Evolutionary conservation across 805 yeast species (phyloP).

Genomic region (Metschnikowia lunata): DNA sequence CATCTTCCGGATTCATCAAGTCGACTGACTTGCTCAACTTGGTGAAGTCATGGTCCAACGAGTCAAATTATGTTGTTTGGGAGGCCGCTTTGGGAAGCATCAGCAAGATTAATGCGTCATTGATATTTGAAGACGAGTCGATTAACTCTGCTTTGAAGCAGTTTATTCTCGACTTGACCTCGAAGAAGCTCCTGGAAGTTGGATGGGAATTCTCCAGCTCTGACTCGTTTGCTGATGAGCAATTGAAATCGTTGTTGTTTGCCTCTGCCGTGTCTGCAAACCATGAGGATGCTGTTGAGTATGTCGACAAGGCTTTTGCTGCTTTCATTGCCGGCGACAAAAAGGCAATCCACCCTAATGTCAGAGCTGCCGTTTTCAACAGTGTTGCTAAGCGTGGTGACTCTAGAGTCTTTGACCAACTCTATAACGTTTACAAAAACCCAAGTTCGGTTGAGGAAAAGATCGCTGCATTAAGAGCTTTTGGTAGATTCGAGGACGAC

Average conservation of each 20-base stretch:
- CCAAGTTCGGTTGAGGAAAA: slow-evolving; percentile 65
- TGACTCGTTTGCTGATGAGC: slow-evolving; percentile 58
- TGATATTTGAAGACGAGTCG: slow-evolving; percentile 49
- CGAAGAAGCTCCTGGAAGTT: slow-evolving; percentile 47
- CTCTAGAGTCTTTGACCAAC: slow-evolving; percentile 54
- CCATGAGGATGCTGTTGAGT: slow-evolving; percentile 43
- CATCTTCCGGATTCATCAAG: slow-evolving; percentile 65
- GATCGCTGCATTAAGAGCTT: slow-evolving; percentile 59
- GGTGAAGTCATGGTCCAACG: slow-evolving; percentile 56
- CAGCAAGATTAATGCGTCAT: slow-evolving; percentile 46
- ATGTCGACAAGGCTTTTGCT: slow-evolving; percentile 47
- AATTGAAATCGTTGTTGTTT: slow-evolving; percentile 62
- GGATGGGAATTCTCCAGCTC: slow-evolving; percentile 61
- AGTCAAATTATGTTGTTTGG: slow-evolving; percentile 66
- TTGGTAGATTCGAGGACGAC: slow-evolving; percentile 59
- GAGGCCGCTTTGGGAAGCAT: slow-evolving; percentile 51
- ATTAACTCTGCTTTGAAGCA: slow-evolving; percentile 45
- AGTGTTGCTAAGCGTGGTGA: slow-evolving; percentile 67
- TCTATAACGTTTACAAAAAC: slow-evolving; percentile 55
- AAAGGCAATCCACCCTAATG: slow-evolving; percentile 67
- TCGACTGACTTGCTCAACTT: slow-evolving; percentile 58
- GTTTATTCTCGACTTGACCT: slow-evolving; percentile 53
- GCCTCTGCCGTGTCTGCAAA: slow-evolving; percentile 54
- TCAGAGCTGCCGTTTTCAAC: slow-evolving; percentile 61
- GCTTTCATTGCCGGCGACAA: slow-evolving; percentile 58